Evolutionary conservation across 148 eudicot genomes (phyloP).

Genomic region (Rhododendron simsii): DNA sequence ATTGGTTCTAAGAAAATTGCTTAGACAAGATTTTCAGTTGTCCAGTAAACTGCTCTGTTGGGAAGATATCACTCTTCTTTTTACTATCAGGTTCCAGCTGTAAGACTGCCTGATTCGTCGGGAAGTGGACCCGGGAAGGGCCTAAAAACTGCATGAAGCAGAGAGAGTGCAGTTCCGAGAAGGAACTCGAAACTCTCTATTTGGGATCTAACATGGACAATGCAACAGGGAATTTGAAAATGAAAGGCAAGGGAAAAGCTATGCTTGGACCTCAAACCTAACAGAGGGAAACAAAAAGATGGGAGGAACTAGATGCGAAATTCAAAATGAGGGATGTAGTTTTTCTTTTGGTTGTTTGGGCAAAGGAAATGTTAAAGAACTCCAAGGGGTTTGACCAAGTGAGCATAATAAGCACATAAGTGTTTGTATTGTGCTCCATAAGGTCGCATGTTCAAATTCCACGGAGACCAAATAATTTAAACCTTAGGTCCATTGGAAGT

Average conservation of each 20-base stretch:
- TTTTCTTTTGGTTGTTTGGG: neutral
- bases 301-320: neutral
- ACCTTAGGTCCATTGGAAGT: accelerated
- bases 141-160: neutral
- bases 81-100: neutral
- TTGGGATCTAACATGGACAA: neutral
- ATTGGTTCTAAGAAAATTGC: neutral
- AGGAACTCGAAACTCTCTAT: neutral
- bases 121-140: neutral
- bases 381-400: neutral
- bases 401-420: neutral
- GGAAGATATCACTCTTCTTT: neutral
- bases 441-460: neutral
- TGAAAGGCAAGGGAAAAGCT: neutral
- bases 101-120: neutral
- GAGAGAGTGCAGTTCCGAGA: neutral
- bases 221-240: neutral
- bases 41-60: neutral
- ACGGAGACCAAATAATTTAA: too few relatives aligned
- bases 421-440: neutral
- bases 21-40: neutral
- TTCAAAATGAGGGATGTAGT: neutral
- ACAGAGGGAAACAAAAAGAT: neutral
- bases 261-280: neutral
- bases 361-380: neutral